Evolutionary conservation across 495 filamentous ascomycete genomes (phyloP), one percentile per base, ranked within the genome.

Genomic region (Lasiosphaeris hirsuta): DNA sequence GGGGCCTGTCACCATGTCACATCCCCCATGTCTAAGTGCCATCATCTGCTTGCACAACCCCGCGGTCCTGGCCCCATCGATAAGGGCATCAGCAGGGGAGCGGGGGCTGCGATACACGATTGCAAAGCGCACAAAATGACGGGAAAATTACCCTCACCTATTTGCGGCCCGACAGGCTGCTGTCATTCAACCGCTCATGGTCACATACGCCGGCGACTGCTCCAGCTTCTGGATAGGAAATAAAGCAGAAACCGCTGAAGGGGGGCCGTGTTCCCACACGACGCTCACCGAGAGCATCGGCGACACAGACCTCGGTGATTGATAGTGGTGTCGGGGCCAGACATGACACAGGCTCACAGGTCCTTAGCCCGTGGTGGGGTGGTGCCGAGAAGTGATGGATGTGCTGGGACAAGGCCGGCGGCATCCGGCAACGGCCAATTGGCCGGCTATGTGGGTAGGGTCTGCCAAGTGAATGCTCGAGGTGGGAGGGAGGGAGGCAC

Each of bases 401-500:
- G 54, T 41, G 54, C 44, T 37, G 44, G 54, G 54, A 48, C 44
- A 49, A 42, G 54, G 54, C 41, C 54, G 36, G 45, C 54, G 44
- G 54, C 36, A 57, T 41, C 10, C 39, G 10, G 39, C 10, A 41
- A 41, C 39, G 39, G 39, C 39, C 39, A 41, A 41, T 41, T 41
- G 39, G 39, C 14, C 39, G 14, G 11, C 11, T 7, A 41, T 41
- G 39, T 41, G 14, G 23, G 23, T 30, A 51, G 18, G 43, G 43
- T 13, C 41, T 18, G n/a, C 43, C 14, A 30, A 5, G 5, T 38
- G 8, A 33, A 33, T 13, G 42, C 41, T 42, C 38, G 19, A 33
- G 36, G 30, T 55, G 45, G 45, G 53, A 45, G 53, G 35, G 41
- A 46, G 40, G 37, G 41, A 55, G 23, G 23, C 23, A 30, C 23